phyloP scores from a whole-genome alignment of 2,329 filamentous ascomycete genomes.

The Lasiodiplodia hormozganensis region DNA sequence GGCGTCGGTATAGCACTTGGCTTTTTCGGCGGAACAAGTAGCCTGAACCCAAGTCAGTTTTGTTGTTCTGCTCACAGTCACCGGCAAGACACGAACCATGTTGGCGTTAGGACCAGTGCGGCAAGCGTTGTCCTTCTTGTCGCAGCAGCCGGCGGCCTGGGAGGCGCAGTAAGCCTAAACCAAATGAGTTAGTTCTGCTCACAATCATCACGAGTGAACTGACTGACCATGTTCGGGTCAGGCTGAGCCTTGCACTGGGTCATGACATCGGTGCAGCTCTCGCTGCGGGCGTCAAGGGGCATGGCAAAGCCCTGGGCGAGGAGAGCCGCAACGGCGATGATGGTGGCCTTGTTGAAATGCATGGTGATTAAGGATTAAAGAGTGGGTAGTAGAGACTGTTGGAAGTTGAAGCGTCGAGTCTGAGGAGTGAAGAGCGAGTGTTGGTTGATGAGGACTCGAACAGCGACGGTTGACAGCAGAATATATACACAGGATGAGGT shows the following conservation, averaged over 20 bases:
- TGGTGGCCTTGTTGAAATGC: constrained; percentile 28
- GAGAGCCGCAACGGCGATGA: constrained; percentile 29
- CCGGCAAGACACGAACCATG: neutral
- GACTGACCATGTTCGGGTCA: constrained; percentile 19
- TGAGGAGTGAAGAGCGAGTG: constrained; percentile 20
- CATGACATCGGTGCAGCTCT: constrained; percentile 13
- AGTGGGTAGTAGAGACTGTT: neutral
- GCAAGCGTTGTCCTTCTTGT: constrained; percentile 9
- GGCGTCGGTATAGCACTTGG: neutral
- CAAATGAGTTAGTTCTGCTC: too few relatives aligned
- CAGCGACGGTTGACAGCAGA: neutral
- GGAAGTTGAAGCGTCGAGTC: neutral
- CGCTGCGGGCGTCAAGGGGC: constrained; percentile 19
- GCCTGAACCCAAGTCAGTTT: neutral
- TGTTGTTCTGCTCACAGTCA: too few relatives aligned
- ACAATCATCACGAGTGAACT: too few relatives aligned
- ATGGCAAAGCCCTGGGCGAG: constrained; percentile 21
- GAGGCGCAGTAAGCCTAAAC: neutral
- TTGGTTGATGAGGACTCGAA: constrained; percentile 11
- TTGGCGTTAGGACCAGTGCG: constrained; percentile 17
- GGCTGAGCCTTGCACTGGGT: constrained; percentile 17
- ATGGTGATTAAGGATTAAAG: constrained; percentile 27
- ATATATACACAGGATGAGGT: constrained; percentile 9
- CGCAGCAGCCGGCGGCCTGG: constrained; percentile 1
- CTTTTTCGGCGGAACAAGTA: constrained; percentile 1